A percentile compares a stretch with the other conserved stretches of the same genome.
phyloP scores from a whole-genome alignment of 2,329 filamentous ascomycete species.

The Aureobasidium sp. region DNA sequence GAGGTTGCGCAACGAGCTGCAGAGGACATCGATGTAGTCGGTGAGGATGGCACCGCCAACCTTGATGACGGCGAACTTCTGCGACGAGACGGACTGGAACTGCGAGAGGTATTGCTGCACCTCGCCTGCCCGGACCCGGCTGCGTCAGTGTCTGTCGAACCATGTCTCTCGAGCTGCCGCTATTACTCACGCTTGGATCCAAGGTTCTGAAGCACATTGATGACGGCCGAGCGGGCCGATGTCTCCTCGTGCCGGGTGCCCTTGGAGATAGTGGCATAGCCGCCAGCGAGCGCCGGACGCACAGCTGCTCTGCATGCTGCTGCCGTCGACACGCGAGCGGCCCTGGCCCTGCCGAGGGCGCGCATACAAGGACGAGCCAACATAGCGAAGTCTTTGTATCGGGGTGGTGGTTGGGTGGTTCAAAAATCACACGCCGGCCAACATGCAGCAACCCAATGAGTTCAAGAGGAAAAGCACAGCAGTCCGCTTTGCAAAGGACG shows the following conservation, averaged over 20 bases:
- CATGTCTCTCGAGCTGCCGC: background rate
- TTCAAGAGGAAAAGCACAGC: background rate
- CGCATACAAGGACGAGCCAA: conserved; percentile 13
- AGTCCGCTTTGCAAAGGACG: background rate
- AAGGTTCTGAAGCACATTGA: conserved; percentile 89
- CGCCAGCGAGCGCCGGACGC: conserved; percentile 9
- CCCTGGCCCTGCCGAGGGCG: conserved; percentile 6
- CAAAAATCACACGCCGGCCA: background rate
- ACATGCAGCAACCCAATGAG: conserved; percentile 14
- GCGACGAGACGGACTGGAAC: conserved; percentile 91
- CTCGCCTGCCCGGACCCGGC: conserved; percentile 33
- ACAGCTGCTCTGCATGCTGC: conserved; percentile 6
- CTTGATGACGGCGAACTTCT: conserved; percentile 98
- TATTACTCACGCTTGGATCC: conserved; percentile 67
- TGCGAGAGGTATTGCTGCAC: conserved; percentile 96
- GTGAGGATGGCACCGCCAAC: conserved; percentile 94
- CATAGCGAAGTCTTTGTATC: background rate
- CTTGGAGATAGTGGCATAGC: conserved; percentile 19
- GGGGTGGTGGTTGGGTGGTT: background rate
- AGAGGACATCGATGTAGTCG: conserved; percentile 86
- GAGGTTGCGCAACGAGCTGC: conserved; percentile 79
- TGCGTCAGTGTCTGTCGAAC: background rate
- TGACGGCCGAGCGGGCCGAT: conserved; percentile 69
- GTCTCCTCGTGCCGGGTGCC: conserved; percentile 40
- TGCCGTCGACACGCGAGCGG: background rate